A percentile compares a stretch with the other conserved stretches of the same genome.
These are phyloP conservation scores for Asterella californica DNA, from an alignment of 225 moss, liverwort and hornwort species.

Conservation along the genomic window DNA sequence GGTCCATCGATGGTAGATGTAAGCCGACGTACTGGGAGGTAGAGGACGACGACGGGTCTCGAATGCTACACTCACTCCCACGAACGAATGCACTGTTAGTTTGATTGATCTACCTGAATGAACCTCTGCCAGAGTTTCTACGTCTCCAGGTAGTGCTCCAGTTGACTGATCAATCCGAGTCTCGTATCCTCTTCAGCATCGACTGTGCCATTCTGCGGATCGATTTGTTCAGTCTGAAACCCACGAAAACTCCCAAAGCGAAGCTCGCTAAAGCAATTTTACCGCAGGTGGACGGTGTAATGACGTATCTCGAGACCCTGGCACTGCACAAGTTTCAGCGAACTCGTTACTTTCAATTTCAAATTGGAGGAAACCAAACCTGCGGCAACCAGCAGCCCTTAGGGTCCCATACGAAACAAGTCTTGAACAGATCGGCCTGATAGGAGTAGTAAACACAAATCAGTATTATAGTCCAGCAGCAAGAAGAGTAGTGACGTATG, in stretches of 20 bases:
- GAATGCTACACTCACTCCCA: too few species aligned
- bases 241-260: slow-evolving; percentile 44
- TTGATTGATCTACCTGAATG: too few species aligned
- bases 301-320: slow-evolving; percentile 36
- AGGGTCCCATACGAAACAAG: not conserved
- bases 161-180: not conserved
- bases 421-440: too few species aligned
- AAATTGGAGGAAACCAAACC: not conserved
- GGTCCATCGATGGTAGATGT: too few species aligned
- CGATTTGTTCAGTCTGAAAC: slow-evolving; percentile 37
- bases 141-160: not conserved
- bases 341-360: not conserved
- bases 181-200: slow-evolving; percentile 25
- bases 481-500: too few species aligned
- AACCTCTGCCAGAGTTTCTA: not conserved
- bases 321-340: slow-evolving; percentile 16
- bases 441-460: too few species aligned
- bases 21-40: too few species aligned
- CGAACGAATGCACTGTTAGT: too few species aligned
- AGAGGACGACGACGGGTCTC: too few species aligned
- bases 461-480: too few species aligned
- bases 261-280: slow-evolving; percentile 44
- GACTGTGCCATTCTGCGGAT: slow-evolving; percentile 38
- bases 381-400: too few species aligned
- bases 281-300: slow-evolving; percentile 39